Conservation (phyloP, 371 early-diverging fungal species). For the Capillidium heterosporum region DNA sequence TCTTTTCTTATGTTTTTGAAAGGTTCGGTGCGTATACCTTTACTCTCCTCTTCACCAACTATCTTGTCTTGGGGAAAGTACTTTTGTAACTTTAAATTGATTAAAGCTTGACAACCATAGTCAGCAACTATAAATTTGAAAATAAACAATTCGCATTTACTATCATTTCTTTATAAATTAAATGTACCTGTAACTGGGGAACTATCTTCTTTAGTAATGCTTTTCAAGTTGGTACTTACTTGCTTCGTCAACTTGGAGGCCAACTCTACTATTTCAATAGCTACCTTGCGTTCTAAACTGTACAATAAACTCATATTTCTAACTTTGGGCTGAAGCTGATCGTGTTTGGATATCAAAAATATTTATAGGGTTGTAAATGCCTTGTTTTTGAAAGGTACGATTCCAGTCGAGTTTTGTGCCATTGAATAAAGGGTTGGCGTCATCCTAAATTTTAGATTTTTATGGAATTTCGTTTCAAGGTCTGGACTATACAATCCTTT, state of each 20-base stretch:
- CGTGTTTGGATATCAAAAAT: too few species aligned
- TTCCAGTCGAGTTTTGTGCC: too few species aligned
- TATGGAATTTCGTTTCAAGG: too few species aligned
- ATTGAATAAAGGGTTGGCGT: too few species aligned
- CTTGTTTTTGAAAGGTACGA: too few species aligned
- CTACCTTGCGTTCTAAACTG: constrained; percentile 48
- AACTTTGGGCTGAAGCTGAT: too few species aligned
- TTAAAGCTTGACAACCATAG: constrained; percentile 89
- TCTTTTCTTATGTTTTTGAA: constrained; percentile 46
- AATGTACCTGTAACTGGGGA: constrained; percentile 78
- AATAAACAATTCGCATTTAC: background rate
- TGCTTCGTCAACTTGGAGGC: constrained; percentile 70
- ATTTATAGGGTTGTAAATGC: too few species aligned
- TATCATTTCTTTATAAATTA: background rate
- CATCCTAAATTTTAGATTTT: too few species aligned
- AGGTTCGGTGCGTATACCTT: constrained; percentile 54
- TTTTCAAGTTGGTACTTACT: constrained; percentile 65
- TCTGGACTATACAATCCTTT: too few species aligned
- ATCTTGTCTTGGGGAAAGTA: constrained; percentile 74
- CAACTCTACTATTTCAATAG: constrained; percentile 68
- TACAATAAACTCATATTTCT: too few species aligned
- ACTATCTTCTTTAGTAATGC: constrained; percentile 77
- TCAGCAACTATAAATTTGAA: constrained; percentile 52
- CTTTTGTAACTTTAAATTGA: constrained; percentile 52
- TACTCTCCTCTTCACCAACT: constrained; percentile 87